phyloP scores from a whole-genome alignment of 108 stramenopile species.

The Pseudonitzschia delicatissima region DNA sequence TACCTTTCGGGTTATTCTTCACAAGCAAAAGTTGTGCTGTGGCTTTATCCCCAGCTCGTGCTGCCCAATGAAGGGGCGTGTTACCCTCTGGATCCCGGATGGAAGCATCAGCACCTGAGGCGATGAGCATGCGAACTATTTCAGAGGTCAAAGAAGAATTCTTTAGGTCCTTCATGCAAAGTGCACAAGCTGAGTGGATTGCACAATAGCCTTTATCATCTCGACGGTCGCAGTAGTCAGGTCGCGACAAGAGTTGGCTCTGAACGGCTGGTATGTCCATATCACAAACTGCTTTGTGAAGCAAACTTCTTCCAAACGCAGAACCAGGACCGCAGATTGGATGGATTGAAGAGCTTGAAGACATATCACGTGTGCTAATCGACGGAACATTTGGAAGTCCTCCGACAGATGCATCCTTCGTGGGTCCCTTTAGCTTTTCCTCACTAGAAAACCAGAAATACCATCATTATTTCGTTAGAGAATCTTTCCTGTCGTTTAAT shows the following conservation, averaged over 20 bases:
- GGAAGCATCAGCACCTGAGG: conserved; percentile 54
- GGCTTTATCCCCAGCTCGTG: conserved; percentile 66
- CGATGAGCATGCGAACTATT: conserved; percentile 52
- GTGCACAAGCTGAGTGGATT: conserved; percentile 65
- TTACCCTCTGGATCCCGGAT: conserved; percentile 65
- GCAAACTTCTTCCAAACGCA: conserved; percentile 34
- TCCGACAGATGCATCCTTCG: background rate
- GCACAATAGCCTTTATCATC: conserved; percentile 65
- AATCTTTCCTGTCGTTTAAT: background rate
- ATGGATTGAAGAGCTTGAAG: conserved; percentile 1
- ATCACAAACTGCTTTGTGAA: conserved; percentile 72
- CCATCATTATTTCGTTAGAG: background rate
- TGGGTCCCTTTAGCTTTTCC: conserved; percentile 27
- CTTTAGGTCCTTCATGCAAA: conserved; percentile 49
- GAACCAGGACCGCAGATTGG: conserved; percentile 40
- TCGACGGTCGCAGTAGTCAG: conserved; percentile 33
- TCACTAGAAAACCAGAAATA: conserved; percentile 9
- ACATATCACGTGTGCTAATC: background rate
- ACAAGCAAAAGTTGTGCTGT: conserved; percentile 60
- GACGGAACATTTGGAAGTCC: conserved; percentile 17
- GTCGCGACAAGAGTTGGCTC: conserved; percentile 29
- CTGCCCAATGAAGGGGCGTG: conserved; percentile 83
- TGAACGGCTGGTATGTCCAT: conserved; percentile 56
- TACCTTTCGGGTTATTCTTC: conserved; percentile 54
- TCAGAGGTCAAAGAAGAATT: conserved; percentile 37